Evolutionary conservation across 148 eudicot species (phyloP).

Genomic region (Chenopodium berlandieri): DNA sequence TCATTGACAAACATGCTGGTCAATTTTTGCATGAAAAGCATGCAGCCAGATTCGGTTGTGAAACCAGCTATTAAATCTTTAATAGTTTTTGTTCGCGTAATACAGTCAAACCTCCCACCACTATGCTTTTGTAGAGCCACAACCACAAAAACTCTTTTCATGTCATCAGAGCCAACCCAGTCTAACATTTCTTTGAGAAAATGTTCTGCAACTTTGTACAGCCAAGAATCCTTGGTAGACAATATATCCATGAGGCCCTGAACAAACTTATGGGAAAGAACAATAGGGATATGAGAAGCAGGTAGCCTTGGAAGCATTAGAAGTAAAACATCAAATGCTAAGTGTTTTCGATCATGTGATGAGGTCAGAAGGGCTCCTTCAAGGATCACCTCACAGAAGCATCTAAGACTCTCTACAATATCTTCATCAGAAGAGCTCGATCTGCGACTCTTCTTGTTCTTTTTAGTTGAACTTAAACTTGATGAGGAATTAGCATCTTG

Average conservation of each 20-base stretch:
- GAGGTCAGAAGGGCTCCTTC: constrained; percentile 76
- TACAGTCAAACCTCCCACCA: constrained; percentile 76
- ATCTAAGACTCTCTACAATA: constrained; percentile 50
- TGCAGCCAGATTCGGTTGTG: constrained; percentile 77
- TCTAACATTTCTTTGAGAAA: constrained; percentile 65
- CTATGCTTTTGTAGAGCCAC: constrained; percentile 88
- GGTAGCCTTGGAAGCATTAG: constrained; percentile 89
- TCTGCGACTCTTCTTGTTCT: constrained; percentile 80
- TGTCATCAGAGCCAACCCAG: constrained; percentile 73
- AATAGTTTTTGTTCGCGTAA: constrained; percentile 69
- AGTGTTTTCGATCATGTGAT: constrained; percentile 90
- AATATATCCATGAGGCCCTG: constrained; percentile 86
- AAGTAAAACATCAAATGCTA: constrained; percentile 78
- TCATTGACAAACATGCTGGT: constrained; percentile 82
- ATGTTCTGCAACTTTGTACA: constrained; percentile 72
- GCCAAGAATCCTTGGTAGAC: constrained; percentile 77
- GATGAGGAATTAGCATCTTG: constrained; percentile 55
- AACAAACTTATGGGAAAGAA: constrained; percentile 74
- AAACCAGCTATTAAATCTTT: constrained; percentile 74
- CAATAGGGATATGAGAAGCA: constrained; percentile 55
- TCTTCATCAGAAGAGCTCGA: constrained; percentile 73
- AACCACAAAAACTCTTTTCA: constrained; percentile 65
- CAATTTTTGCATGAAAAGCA: constrained; percentile 68
- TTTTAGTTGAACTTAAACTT: constrained; percentile 51
- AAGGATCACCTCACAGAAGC: constrained; percentile 65